Conservation (phyloP, 768 basidiomycete species). For the Mycena alexandri region DNA sequence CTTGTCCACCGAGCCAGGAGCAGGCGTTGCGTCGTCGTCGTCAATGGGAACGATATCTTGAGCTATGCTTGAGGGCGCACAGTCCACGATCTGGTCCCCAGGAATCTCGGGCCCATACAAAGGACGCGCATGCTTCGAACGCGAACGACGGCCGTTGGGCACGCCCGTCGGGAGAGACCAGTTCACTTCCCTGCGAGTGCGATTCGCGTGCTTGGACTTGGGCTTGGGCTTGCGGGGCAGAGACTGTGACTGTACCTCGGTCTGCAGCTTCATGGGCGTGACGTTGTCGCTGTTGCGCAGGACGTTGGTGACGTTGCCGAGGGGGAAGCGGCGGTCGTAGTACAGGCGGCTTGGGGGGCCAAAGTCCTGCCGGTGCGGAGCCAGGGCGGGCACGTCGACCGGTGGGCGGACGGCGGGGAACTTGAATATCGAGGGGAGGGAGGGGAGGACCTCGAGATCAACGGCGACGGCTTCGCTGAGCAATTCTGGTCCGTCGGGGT, state of each 20-base stretch:
- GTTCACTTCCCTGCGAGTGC: background rate
- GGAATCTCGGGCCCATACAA: no score
- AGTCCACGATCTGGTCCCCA: no score
- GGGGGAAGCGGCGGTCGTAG: slow-evolving; percentile 19
- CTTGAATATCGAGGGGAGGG: slow-evolving; percentile 26
- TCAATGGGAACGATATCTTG: background rate
- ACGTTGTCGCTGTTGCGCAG: background rate
- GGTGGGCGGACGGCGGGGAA: slow-evolving; percentile 4
- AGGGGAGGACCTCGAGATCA: slow-evolving; percentile 13
- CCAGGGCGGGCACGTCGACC: background rate
- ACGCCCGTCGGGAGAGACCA: slow-evolving; percentile 1
- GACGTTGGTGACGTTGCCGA: slow-evolving; percentile 23
- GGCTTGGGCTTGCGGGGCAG: background rate
- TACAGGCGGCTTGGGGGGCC: slow-evolving; percentile 8
- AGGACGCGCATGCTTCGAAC: no score
- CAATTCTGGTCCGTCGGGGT: slow-evolving; percentile 2
- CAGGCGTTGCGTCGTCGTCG: background rate
- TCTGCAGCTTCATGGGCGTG: background rate
- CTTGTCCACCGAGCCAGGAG: slow-evolving; percentile 10
- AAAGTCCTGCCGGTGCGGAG: slow-evolving; percentile 1
- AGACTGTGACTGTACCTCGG: background rate
- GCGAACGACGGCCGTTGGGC: no score
- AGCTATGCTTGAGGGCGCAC: no score
- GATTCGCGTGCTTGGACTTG: background rate
- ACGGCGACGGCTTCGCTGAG: background rate